These are phyloP conservation scores for Malus sieversii DNA, from an alignment of 306 rosid species.

Conservation along the genomic window DNA sequence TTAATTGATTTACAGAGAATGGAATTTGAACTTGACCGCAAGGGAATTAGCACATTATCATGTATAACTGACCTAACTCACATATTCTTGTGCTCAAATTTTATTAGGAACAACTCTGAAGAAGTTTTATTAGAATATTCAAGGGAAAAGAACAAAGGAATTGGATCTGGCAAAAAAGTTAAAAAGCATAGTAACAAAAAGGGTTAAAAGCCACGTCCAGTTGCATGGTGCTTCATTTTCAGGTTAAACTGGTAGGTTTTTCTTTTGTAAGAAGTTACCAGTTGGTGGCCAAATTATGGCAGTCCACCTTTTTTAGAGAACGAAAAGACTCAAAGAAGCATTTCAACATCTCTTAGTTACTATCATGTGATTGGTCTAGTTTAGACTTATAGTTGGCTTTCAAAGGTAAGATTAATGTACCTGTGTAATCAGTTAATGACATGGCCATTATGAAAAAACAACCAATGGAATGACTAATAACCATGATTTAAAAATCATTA, in stretches of 20 bases:
- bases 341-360: no score
- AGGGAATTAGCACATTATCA: no score
- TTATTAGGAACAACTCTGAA: not conserved
- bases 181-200: not conserved
- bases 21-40: no score
- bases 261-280: no score
- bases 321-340: no score
- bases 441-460: not conserved
- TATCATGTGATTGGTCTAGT: no score
- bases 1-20: no score
- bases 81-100: not conserved
- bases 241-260: not conserved
- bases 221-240: not conserved
- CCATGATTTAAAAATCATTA: not conserved
- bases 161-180: not conserved
- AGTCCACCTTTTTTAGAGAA: fast-evolving
- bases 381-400: not conserved
- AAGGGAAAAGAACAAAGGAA: no score
- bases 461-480: not conserved
- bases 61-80: no score
- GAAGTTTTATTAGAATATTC: not conserved
- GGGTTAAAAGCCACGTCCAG: not conserved
- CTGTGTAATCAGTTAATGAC: no score
- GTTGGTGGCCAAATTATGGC: no score
- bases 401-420: not conserved